Percentiles rank a stretch among this genome's conserved stretches.
phyloP scores from a whole-genome alignment of 129 eudicot genomes.

The Artemisia annua region DNA sequence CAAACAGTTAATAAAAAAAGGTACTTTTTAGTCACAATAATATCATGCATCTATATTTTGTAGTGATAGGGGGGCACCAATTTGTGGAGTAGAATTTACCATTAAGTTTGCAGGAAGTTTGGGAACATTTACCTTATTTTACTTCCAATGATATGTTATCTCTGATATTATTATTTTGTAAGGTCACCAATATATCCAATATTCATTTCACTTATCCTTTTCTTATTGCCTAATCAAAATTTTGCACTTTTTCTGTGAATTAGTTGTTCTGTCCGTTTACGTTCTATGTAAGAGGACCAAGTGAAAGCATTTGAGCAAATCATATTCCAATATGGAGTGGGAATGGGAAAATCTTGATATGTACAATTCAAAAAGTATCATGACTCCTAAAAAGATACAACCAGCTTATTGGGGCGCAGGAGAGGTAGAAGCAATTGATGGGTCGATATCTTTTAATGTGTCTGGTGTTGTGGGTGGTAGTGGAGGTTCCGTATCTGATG shows the following conservation, averaged over 20 bases:
- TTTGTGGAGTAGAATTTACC: neutral
- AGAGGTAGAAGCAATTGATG: conserved; percentile 38
- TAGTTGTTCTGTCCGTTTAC: neutral
- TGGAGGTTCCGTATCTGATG: conserved; percentile 49
- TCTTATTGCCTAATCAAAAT: neutral
- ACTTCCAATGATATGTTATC: neutral
- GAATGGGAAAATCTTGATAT: conserved; percentile 68
- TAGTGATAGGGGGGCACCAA: conserved; percentile 4
- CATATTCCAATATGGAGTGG: conserved; percentile 62
- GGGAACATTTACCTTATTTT: neutral
- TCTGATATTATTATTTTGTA: neutral
- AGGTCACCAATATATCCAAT: neutral
- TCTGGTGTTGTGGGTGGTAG: conserved; percentile 42
- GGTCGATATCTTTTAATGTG: conserved; percentile 47
- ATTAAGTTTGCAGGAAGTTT: neutral
- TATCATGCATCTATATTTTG: neutral
- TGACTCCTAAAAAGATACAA: conserved; percentile 51
- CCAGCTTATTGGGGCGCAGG: conserved; percentile 5
- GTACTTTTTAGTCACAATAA: neutral
- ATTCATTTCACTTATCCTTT: conserved; percentile 2
- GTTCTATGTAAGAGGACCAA: neutral
- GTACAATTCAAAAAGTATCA: conserved; percentile 45
- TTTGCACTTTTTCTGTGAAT: neutral
- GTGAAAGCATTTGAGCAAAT: conserved; percentile 3
- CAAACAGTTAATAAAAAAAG: neutral